These are phyloP conservation scores for Phytophthora citricola DNA, from an alignment of 352 stramenopile genomes.

Conservation along the genomic window DNA sequence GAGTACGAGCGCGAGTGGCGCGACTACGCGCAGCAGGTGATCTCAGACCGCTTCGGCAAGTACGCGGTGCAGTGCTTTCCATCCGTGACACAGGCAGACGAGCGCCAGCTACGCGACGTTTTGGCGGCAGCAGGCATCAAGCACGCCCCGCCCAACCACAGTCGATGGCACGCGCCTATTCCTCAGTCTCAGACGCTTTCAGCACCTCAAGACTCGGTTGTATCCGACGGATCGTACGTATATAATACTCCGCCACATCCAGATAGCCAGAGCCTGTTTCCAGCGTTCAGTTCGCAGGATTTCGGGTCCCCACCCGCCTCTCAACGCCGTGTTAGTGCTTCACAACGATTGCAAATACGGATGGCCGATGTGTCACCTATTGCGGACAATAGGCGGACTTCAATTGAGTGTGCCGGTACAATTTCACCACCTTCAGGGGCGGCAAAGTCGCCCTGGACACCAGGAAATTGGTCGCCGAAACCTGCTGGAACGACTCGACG, in stretches of 20 bases:
- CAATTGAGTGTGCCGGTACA: constrained; percentile 30
- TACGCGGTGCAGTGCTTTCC: constrained; percentile 26
- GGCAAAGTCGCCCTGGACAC: constrained; percentile 42
- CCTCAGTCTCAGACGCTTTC: constrained; percentile 25
- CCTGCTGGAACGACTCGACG: constrained; percentile 26
- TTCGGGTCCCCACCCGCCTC: constrained; percentile 36
- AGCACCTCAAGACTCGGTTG: constrained; percentile 18
- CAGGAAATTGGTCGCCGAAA: constrained; percentile 25
- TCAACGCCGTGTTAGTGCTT: constrained; percentile 42
- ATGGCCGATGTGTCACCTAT: constrained; percentile 75
- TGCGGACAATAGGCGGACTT: constrained; percentile 30
- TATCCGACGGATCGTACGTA: constrained; percentile 66
- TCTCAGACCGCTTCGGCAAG: constrained; percentile 47
- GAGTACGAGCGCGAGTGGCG: constrained; percentile 76
- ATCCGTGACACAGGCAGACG: constrained; percentile 41
- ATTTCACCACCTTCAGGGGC: constrained; percentile 37
- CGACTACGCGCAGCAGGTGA: constrained; percentile 42
- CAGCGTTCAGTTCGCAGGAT: constrained; percentile 67
- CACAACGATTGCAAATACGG: constrained; percentile 57
- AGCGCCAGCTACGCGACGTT: constrained; percentile 47
- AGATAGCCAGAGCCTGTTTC: constrained; percentile 51
- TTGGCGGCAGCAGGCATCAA: constrained; percentile 37
- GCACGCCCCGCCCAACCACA: constrained; percentile 42
- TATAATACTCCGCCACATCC: constrained; percentile 59
- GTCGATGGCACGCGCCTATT: constrained; percentile 37